Percentiles rank a stretch among this genome's conserved stretches.
phyloP scores from a whole-genome alignment of 2,329 filamentous ascomycete genomes.

The Diaporthe nobilis region DNA sequence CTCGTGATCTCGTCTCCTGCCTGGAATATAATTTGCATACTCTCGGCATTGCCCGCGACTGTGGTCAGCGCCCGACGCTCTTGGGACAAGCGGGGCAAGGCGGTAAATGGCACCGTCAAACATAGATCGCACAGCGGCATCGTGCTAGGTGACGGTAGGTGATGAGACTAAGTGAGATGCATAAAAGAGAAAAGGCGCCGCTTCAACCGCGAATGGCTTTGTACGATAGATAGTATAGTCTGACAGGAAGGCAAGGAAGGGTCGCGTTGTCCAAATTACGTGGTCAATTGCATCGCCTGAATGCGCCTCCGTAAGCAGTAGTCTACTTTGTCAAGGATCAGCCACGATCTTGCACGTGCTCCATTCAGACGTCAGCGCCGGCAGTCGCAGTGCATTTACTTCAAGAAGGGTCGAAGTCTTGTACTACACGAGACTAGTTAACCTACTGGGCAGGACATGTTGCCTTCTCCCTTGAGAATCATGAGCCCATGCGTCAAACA shows the following conservation, averaged over 20 bases:
- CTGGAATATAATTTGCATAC: background rate
- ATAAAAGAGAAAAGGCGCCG: too few species aligned
- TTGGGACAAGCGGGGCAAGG: background rate
- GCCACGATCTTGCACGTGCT: background rate
- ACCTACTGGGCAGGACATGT: too few species aligned
- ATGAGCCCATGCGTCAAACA: background rate
- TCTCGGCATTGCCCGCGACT: background rate
- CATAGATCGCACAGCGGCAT: constrained; percentile 4
- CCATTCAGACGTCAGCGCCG: background rate
- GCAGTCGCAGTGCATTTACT: background rate
- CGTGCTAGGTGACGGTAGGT: background rate
- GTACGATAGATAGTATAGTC: background rate
- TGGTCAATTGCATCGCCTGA: too few species aligned
- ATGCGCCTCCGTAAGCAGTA: background rate
- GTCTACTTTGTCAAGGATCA: background rate
- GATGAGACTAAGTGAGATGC: too few species aligned
- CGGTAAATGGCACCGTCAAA: background rate
- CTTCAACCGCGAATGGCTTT: background rate
- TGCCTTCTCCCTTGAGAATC: too few species aligned
- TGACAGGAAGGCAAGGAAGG: background rate
- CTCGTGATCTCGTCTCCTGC: constrained; percentile 2
- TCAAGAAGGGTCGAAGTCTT: background rate
- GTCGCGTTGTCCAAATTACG: too few species aligned
- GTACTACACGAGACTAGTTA: background rate
- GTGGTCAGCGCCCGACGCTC: background rate